Conservation (phyloP, 345 rosid species). For the Brassica nigra region DNA sequence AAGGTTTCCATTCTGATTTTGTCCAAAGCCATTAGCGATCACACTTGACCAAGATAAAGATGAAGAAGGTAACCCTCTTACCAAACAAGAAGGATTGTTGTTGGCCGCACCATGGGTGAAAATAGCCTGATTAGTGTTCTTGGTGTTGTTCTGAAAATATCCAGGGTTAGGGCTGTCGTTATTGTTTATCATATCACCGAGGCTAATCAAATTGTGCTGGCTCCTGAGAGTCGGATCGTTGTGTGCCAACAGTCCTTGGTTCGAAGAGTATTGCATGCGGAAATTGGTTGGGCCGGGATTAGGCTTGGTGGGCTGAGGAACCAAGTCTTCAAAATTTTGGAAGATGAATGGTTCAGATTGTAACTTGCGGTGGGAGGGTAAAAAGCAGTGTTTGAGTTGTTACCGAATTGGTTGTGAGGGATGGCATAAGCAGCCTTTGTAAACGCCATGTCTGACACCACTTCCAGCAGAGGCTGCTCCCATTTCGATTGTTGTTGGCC, state of each 20-base stretch:
- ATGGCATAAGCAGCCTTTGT: too few species aligned
- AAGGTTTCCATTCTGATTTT: constrained; percentile 50
- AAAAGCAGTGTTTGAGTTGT: constrained; percentile 5
- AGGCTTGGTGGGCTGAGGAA: too few species aligned
- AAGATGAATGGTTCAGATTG: not conserved
- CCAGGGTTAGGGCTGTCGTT: constrained; percentile 46
- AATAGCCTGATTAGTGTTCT: constrained; percentile 45
- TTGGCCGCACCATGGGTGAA: constrained; percentile 54
- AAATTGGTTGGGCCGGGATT: too few species aligned
- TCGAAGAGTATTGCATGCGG: too few species aligned
- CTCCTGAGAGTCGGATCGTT: too few species aligned
- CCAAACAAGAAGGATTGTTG: constrained; percentile 48
- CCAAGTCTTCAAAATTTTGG: constrained; percentile 21
- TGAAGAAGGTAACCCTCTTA: constrained; percentile 57
- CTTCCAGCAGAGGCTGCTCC: too few species aligned
- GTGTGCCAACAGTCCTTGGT: too few species aligned
- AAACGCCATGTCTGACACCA: too few species aligned
- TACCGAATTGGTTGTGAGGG: constrained; percentile 1
- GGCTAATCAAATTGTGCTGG: constrained; percentile 8
- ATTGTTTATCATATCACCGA: constrained; percentile 22
- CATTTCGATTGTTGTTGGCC: too few species aligned
- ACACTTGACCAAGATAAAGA: constrained; percentile 33
- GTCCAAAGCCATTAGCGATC: constrained; percentile 32
- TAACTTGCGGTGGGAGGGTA: constrained; percentile 29
- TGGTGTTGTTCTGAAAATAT: constrained; percentile 47